Conservation (phyloP, 176 grass and related monocot genomes). For the Phoenix roebelenii region DNA sequence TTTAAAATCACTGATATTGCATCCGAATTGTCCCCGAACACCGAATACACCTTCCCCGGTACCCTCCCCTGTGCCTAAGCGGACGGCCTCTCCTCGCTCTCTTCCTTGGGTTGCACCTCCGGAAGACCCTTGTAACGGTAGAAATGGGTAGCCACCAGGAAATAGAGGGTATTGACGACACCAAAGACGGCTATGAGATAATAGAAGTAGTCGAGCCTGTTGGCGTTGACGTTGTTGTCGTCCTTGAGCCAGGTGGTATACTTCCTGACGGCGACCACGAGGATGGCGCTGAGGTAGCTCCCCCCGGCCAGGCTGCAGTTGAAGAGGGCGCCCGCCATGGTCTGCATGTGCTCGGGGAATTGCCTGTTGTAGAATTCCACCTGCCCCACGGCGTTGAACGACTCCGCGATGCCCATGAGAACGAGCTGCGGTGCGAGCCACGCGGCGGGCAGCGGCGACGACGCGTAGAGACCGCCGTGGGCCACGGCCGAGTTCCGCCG, state of each 20-base stretch:
- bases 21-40: no score
- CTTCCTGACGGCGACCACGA: constrained; percentile 36
- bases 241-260: constrained; percentile 24
- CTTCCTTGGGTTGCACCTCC: no score
- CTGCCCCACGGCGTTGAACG: constrained; percentile 61
- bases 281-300: constrained; percentile 53
- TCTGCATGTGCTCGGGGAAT: constrained; percentile 74
- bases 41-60: no score
- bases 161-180: no score
- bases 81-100: no score
- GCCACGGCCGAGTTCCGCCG: constrained; percentile 54
- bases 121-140: no score
- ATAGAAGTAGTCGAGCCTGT: no score
- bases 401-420: constrained; percentile 57
- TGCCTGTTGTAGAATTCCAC: constrained; percentile 81
- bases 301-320: constrained; percentile 35
- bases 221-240: constrained; percentile 12
- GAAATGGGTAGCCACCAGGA: no score
- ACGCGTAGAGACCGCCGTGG: constrained; percentile 26
- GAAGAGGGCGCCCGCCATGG: constrained; percentile 53
- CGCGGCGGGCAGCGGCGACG: constrained; percentile 44
- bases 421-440: constrained; percentile 69
- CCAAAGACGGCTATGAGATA: no score
- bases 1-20: no score
- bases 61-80: no score